Evolutionary conservation across 2,329 filamentous ascomycete species (phyloP).

Genomic region (Fusarium brachygibbosum): DNA sequence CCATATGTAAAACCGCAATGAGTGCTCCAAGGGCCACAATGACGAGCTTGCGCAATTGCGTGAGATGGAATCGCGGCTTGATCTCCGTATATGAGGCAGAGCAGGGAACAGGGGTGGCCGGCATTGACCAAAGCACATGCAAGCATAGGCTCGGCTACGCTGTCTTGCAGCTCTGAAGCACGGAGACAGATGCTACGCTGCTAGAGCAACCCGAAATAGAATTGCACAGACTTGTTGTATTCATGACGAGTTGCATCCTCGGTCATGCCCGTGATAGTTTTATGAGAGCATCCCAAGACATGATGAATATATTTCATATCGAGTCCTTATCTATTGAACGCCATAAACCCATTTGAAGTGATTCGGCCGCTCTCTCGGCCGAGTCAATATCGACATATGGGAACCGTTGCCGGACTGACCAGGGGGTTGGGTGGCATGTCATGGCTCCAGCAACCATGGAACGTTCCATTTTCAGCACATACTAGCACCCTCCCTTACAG

Average conservation of each 20-base stretch:
- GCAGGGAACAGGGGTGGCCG: conserved; percentile 35
- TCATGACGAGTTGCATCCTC: background rate
- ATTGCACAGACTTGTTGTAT: background rate
- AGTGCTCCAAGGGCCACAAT: conserved; percentile 32
- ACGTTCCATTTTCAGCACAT: conserved; percentile 39
- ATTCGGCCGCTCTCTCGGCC: conserved; percentile 39
- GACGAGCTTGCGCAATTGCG: conserved; percentile 35
- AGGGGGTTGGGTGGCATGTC: conserved; percentile 34
- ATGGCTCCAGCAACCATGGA: conserved; percentile 39
- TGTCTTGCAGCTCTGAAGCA: conserved; percentile 27
- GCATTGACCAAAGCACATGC: conserved; percentile 36
- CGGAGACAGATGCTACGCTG: conserved; percentile 9
- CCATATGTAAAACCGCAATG: conserved; percentile 6
- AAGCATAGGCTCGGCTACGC: conserved; percentile 17
- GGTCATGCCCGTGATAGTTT: conserved; percentile 2
- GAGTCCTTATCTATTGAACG: conserved; percentile 1
- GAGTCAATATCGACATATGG: conserved; percentile 24
- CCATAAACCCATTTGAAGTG: background rate
- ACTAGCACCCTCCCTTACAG: background rate
- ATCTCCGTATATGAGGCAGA: conserved; percentile 26
- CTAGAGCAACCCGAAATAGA: conserved; percentile 11
- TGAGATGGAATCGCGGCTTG: conserved; percentile 29
- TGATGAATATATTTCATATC: background rate
- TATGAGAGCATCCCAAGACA: background rate
- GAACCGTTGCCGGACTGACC: conserved; percentile 23